Percentiles rank a stretch among this genome's conserved stretches.
These are phyloP conservation scores for Boechera divaricarpa DNA, from an alignment of 345 rosid species.

Conservation along the genomic window DNA sequence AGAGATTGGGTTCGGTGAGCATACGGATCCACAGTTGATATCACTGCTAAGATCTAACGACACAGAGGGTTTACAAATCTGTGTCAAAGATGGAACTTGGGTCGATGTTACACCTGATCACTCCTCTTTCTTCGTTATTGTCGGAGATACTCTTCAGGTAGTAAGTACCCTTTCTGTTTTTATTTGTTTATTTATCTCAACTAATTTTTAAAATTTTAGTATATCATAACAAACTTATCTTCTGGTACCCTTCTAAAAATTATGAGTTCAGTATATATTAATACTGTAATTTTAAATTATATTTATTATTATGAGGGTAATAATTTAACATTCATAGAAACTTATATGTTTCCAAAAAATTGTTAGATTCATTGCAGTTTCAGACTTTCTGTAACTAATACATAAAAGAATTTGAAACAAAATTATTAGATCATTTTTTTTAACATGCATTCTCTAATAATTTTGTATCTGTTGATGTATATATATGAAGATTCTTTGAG, in stretches of 20 bases:
- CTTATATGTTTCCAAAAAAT: too few species aligned
- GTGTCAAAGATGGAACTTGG: constrained; percentile 69
- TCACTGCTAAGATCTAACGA: constrained; percentile 83
- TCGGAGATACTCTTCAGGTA: constrained; percentile 86
- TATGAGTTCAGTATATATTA: background rate
- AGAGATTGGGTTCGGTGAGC: constrained; percentile 78
- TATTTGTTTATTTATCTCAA: background rate
- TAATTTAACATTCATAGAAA: too few species aligned
- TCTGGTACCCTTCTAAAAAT: background rate
- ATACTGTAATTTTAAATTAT: too few species aligned
- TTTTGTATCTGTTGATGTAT: too few species aligned
- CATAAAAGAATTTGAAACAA: too few species aligned
- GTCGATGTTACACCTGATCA: constrained; percentile 81
- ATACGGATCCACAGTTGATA: constrained; percentile 90
- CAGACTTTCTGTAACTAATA: too few species aligned
- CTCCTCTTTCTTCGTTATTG: constrained; percentile 75
- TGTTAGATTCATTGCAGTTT: too few species aligned
- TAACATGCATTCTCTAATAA: too few species aligned
- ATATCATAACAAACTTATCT: background rate
- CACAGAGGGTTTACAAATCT: constrained; percentile 78
- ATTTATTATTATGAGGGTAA: too few species aligned
- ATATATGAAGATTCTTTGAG: too few species aligned
- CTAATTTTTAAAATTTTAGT: too few species aligned
- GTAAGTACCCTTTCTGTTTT: constrained; percentile 29
- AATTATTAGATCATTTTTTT: too few species aligned